These are phyloP conservation scores for Metschnikowia matae DNA, from an alignment of 805 yeast genomes.

Conservation along the genomic window DNA sequence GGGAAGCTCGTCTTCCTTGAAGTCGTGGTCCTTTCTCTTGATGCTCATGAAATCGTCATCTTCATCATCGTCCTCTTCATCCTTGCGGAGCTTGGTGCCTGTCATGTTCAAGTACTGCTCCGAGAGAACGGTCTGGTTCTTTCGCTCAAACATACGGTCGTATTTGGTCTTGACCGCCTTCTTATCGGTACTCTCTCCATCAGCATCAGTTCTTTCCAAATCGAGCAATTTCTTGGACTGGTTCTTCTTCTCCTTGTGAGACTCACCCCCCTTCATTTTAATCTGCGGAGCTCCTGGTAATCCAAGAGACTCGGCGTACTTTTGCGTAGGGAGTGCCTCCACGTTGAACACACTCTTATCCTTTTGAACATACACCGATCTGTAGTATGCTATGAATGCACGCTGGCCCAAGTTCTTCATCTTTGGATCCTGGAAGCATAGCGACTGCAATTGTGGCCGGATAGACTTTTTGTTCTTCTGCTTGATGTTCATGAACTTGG, in stretches of 20 bases:
- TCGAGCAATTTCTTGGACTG: slow-evolving; percentile 66
- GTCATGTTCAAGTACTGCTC: slow-evolving; percentile 82
- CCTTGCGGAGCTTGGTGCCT: slow-evolving; percentile 29
- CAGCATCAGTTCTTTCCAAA: slow-evolving; percentile 47
- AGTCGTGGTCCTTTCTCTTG: slow-evolving; percentile 70
- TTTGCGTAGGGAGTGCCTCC: slow-evolving; percentile 73
- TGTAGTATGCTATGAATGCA: slow-evolving; percentile 87
- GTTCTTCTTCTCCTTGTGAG: slow-evolving; percentile 73
- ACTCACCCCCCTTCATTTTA: slow-evolving; percentile 57
- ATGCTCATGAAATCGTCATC: slow-evolving; percentile 74
- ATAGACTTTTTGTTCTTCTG: slow-evolving; percentile 71
- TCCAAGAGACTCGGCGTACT: slow-evolving; percentile 83
- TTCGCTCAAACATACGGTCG: slow-evolving; percentile 93
- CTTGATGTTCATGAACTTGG: slow-evolving; percentile 69
- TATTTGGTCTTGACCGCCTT: slow-evolving; percentile 68
- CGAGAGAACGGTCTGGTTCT: slow-evolving; percentile 86
- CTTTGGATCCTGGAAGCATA: slow-evolving; percentile 88
- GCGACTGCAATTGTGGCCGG: slow-evolving; percentile 77
- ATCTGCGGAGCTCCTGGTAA: slow-evolving; percentile 95
- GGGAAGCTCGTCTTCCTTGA: slow-evolving; percentile 63
- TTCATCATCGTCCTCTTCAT: slow-evolving; percentile 40
- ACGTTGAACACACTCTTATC: slow-evolving; percentile 84
- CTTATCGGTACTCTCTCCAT: slow-evolving; percentile 54
- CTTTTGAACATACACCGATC: slow-evolving; percentile 79
- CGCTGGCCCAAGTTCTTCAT: slow-evolving; percentile 92